These are phyloP conservation scores for Boletus barrowsii DNA, from an alignment of 768 basidiomycete genomes.

Conservation along the genomic window DNA sequence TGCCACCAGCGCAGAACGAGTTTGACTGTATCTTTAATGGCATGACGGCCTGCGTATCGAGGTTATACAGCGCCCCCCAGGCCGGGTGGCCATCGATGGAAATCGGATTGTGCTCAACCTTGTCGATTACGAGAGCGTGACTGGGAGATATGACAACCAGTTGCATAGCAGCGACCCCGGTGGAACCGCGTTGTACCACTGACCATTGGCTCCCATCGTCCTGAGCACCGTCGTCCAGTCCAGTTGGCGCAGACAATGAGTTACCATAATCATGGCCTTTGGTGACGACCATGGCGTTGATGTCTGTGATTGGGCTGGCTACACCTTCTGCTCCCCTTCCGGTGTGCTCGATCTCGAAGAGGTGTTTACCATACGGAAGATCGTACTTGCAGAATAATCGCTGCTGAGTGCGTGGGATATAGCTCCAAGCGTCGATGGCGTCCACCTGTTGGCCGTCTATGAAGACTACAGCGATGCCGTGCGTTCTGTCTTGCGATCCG, in stretches of 20 bases:
- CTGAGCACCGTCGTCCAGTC: background rate
- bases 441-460: constrained; percentile 52
- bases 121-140: constrained; percentile 75
- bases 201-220: constrained; percentile 43
- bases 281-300: constrained; percentile 71
- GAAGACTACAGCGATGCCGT: constrained; percentile 56
- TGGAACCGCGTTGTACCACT: constrained; percentile 60
- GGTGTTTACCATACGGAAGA: constrained; percentile 52
- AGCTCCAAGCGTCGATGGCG: constrained; percentile 45
- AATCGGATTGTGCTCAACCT: constrained; percentile 83
- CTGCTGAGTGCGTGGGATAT: constrained; percentile 47
- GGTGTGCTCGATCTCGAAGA: constrained; percentile 59
- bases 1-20: constrained; percentile 84
- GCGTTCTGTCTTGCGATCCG: constrained; percentile 50
- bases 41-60: constrained; percentile 57
- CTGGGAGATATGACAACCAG: constrained; percentile 62
- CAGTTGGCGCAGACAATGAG: background rate
- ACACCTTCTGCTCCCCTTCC: constrained; percentile 40
- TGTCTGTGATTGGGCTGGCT: constrained; percentile 40
- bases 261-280: constrained; percentile 28
- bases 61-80: constrained; percentile 75
- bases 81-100: constrained; percentile 73
- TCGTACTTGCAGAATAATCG: constrained; percentile 61
- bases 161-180: constrained; percentile 81
- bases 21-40: constrained; percentile 70